phyloP scores from a whole-genome alignment of 495 filamentous ascomycete species.

The Hypoxylon lienhwacheense region DNA sequence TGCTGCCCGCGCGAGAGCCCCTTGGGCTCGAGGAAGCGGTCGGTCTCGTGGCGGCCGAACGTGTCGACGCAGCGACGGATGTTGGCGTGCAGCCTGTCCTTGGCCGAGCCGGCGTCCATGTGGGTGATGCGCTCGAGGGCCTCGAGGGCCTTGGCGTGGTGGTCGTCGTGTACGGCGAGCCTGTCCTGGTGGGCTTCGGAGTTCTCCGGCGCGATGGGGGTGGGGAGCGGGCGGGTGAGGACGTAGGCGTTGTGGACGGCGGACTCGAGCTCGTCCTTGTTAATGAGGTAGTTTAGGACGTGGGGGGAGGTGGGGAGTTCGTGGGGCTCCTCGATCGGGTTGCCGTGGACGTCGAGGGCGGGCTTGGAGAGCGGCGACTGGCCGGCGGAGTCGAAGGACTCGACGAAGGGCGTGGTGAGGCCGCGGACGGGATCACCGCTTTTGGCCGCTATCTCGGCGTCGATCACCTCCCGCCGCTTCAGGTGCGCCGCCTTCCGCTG shows the following conservation, averaged over 20 bases:
- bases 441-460: slow-evolving; percentile 58
- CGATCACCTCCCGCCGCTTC: slow-evolving; percentile 67
- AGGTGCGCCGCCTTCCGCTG: slow-evolving; percentile 81
- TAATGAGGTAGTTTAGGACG: slow-evolving; percentile 75
- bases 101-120: slow-evolving; percentile 70
- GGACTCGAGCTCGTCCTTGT: slow-evolving; percentile 60
- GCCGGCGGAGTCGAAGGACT: slow-evolving; percentile 70
- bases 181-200: slow-evolving; percentile 49
- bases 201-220: slow-evolving; percentile 44
- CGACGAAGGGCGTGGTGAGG: slow-evolving; percentile 75
- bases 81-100: slow-evolving; percentile 77
- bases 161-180: slow-evolving; percentile 40
- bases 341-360: slow-evolving; percentile 42
- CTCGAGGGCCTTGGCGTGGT: slow-evolving; percentile 58
- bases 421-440: slow-evolving; percentile 79
- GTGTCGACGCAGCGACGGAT: slow-evolving; percentile 78
- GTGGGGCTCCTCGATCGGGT: slow-evolving; percentile 37
- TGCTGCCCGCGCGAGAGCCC: slow-evolving; percentile 44
- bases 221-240: slow-evolving; percentile 60
- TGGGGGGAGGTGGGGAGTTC: slow-evolving; percentile 48
- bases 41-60: slow-evolving; percentile 92
- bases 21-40: slow-evolving; percentile 63
- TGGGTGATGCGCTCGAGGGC: slow-evolving; percentile 77
- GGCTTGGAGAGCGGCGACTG: slow-evolving; percentile 42
- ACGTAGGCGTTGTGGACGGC: slow-evolving; percentile 64